Evolutionary conservation across 208 protist species (phyloP).

Genomic region (Leishmania braziliensis): DNA sequence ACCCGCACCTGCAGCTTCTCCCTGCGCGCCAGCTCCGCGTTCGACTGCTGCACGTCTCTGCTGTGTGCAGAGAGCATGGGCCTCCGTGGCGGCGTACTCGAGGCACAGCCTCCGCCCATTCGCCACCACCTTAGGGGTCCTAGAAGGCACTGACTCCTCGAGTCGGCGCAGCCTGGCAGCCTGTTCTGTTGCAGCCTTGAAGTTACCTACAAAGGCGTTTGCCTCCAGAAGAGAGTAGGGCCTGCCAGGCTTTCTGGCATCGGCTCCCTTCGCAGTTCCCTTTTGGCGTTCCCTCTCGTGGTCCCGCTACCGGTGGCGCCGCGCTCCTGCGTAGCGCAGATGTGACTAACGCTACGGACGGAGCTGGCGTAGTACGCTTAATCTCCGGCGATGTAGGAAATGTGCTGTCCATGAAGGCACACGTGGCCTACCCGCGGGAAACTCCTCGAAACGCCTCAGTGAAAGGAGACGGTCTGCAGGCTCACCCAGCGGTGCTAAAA

Average conservation of each 20-base stretch:
- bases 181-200: not conserved
- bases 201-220: not conserved
- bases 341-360: not conserved
- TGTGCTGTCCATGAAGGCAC: not conserved
- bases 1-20: not conserved
- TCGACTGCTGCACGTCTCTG: slow-evolving; percentile 1
- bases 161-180: not conserved
- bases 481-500: not conserved
- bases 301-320: not conserved
- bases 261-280: not conserved
- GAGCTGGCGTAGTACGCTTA: not conserved
- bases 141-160: not conserved
- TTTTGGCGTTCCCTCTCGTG: not conserved
- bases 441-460: not conserved
- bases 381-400: not conserved
- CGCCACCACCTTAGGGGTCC: not conserved
- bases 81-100: not conserved
- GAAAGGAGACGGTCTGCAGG: not conserved
- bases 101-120: not conserved
- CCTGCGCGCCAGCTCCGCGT: slow-evolving; percentile 12
- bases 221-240: not conserved
- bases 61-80: not conserved
- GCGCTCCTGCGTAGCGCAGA: not conserved
- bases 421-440: not conserved
- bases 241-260: not conserved